Evolutionary conservation across 1,284 basidiomycete genomes (phyloP).

Genomic region (Ceratobasidium sp.): DNA sequence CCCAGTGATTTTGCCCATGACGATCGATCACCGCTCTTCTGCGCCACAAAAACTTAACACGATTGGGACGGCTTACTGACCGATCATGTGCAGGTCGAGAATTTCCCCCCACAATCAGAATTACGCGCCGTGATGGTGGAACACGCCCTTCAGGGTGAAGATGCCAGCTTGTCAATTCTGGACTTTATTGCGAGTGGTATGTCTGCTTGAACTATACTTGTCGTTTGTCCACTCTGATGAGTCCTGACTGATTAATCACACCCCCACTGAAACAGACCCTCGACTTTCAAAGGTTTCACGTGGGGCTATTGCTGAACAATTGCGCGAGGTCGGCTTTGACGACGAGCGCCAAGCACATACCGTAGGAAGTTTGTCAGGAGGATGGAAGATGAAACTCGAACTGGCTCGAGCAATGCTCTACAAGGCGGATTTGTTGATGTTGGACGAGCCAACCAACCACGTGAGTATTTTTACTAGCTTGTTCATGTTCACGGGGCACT

Average conservation of each 20-base stretch:
- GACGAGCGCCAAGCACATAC: constrained; percentile 86
- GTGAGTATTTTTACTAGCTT: constrained; percentile 64
- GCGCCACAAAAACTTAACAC: constrained; percentile 2
- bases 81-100: constrained; percentile 71
- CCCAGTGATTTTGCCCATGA: neutral
- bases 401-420: constrained; percentile 95
- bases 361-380: constrained; percentile 94
- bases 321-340: constrained; percentile 92
- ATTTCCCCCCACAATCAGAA: constrained; percentile 92
- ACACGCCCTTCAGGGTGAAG: constrained; percentile 94
- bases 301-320: constrained; percentile 81
- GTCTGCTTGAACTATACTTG: constrained; percentile 50
- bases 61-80: neutral
- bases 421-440: constrained; percentile 77
- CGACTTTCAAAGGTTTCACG: constrained; percentile 70
- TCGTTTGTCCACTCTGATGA: neutral
- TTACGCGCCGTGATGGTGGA: constrained; percentile 95
- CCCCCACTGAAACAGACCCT: constrained; percentile 53
- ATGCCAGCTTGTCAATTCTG: constrained; percentile 82
- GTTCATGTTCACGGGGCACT: neutral
- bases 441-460: constrained; percentile 88
- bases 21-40: constrained; percentile 3
- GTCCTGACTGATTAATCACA: neutral
- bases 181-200: constrained; percentile 90
- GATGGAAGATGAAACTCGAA: constrained; percentile 99